Evolutionary conservation across 345 rosid species (phyloP).

Genomic region (Gossypium sturtianum): DNA sequence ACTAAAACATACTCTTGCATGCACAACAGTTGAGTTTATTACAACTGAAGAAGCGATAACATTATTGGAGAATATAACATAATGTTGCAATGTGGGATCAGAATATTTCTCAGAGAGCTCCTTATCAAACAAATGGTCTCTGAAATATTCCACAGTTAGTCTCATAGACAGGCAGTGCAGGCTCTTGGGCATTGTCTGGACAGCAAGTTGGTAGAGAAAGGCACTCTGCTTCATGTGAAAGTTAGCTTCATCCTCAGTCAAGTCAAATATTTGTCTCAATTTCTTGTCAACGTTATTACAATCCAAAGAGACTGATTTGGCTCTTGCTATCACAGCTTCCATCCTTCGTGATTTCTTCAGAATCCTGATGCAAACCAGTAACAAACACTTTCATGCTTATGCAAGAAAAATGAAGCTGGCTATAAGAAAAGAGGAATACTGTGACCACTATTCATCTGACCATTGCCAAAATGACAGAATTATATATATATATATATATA

Average conservation of each 20-base stretch:
- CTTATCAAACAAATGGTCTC: constrained; percentile 37
- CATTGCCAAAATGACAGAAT: not conserved
- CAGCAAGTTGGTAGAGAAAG: constrained; percentile 77
- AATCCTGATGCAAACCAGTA: constrained; percentile 44
- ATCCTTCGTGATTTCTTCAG: constrained; percentile 54
- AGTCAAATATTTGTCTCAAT: constrained; percentile 82
- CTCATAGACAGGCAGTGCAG: constrained; percentile 94
- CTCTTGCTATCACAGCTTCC: constrained; percentile 65
- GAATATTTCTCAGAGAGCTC: constrained; percentile 48
- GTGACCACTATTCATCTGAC: constrained; percentile 4
- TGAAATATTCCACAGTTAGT: constrained; percentile 81
- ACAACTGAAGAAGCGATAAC: constrained; percentile 87
- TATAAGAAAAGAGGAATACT: not conserved
- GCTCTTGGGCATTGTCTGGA: constrained; percentile 95
- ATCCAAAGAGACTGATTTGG: constrained; percentile 64
- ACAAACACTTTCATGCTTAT: constrained; percentile 10
- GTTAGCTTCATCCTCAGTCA: constrained; percentile 88
- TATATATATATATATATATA: not conserved
- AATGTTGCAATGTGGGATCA: constrained; percentile 66
- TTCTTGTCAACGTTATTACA: constrained; percentile 92
- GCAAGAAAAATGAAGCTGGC: not conserved
- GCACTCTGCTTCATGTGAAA: constrained; percentile 81
- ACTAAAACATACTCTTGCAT: constrained; percentile 50
- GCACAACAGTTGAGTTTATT: constrained; percentile 72
- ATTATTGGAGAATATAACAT: constrained; percentile 72